A percentile compares a stretch with the other conserved stretches of the same genome.
Conservation (phyloP, 306 rosid species). For the Cajanus cajan region DNA sequence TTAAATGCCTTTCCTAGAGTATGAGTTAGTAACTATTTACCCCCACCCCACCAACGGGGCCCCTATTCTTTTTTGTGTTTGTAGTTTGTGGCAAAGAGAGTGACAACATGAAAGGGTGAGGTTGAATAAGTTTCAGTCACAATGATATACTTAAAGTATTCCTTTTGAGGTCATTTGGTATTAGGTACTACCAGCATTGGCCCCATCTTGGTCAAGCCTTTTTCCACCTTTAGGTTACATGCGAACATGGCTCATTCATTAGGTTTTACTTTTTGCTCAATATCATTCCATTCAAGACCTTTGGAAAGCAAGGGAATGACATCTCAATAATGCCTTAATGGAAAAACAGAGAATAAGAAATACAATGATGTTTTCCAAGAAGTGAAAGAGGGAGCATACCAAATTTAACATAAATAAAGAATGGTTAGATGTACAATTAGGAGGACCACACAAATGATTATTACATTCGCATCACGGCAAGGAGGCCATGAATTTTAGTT, state of each 20-base stretch:
- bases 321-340: constrained; percentile 48
- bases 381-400: background rate
- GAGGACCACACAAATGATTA: background rate
- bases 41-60: constrained; percentile 14
- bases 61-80: background rate
- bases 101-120: constrained; percentile 33
- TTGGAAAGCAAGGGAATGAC: constrained; percentile 43
- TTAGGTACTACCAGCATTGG: constrained; percentile 52
- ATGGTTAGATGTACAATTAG: background rate
- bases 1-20: constrained; percentile 49
- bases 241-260: constrained; percentile 62
- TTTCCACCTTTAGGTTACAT: constrained; percentile 72
- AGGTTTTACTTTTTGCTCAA: constrained; percentile 37
- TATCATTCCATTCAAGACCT: constrained; percentile 42
- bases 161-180: constrained; percentile 32
- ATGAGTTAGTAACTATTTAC: constrained; percentile 30
- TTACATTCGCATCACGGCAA: background rate
- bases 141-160: constrained; percentile 22
- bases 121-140: constrained; percentile 27
- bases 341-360: background rate
- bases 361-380: background rate
- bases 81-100: constrained; percentile 28
- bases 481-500: background rate
- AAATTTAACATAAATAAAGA: background rate
- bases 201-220: constrained; percentile 51